These are phyloP conservation scores for Hysterangium stoloniferum DNA, from an alignment of 768 basidiomycete genomes.

Conservation along the genomic window DNA sequence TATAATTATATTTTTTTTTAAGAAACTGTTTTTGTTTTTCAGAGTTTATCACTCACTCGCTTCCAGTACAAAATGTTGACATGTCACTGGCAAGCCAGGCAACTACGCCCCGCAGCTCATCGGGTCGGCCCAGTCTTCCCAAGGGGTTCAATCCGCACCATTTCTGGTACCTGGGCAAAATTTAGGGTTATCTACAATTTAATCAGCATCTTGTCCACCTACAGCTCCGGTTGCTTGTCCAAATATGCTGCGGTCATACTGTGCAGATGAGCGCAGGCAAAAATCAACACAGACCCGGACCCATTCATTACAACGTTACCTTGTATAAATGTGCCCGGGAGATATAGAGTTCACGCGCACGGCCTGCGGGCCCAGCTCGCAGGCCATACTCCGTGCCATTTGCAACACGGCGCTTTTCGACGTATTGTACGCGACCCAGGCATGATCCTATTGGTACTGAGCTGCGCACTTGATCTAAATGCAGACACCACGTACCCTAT, in stretches of 20 bases:
- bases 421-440: conserved; percentile 70
- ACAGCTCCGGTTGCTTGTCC: conserved; percentile 45
- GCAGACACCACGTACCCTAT: conserved; percentile 39
- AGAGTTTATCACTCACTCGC: conserved; percentile 77
- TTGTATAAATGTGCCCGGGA: conserved; percentile 70
- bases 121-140: conserved; percentile 60
- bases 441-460: conserved; percentile 44
- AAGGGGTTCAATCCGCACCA: conserved; percentile 68
- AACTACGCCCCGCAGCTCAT: conserved; percentile 65
- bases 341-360: conserved; percentile 75
- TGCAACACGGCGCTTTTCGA: conserved; percentile 78
- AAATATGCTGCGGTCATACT: conserved; percentile 73
- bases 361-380: conserved; percentile 56
- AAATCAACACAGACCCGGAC: neutral
- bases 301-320: conserved; percentile 26
- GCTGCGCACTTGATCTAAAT: neutral
- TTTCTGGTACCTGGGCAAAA: conserved; percentile 36
- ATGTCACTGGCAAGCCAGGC: conserved; percentile 71
- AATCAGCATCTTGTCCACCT: neutral
- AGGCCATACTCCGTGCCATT: conserved; percentile 78
- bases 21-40: too few species aligned
- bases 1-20: too few species aligned
- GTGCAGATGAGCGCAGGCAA: conserved; percentile 8
- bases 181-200: neutral
- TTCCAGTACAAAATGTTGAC: conserved; percentile 71